Evolutionary conservation across 768 basidiomycete species (phyloP), one percentile per base, ranked within the genome.

Genomic region (Mycena maculata): DNA sequence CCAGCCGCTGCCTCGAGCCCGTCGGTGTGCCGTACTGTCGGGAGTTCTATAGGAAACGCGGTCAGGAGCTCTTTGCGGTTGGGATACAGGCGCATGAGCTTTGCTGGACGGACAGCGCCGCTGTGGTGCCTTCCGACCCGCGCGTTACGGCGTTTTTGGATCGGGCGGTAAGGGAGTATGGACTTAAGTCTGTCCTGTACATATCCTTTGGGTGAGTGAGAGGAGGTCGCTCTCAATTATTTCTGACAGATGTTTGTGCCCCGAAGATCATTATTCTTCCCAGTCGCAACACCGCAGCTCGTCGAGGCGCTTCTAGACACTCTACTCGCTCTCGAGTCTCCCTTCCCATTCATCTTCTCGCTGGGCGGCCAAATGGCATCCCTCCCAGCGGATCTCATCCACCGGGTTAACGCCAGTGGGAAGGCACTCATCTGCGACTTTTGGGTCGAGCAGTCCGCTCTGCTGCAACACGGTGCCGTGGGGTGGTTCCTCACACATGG

Each of bases 301-400:
- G 22, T 59, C 28, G 49, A 65, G 16, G 56, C 63, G 22, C 38
- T 65, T 16, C 2, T 65, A 6, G 47, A 52, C 23, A 65, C 57
- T 15, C 63, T 65, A 2, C 28, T 65, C 2, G 47, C n/a, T 3
- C 38, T 45, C 16, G 56, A 58, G 23, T 13, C 27, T 10, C 54
- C 63, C 1, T 65, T 65, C 39, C 63, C 63, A 4, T 65, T 65
- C 27, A 36, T 65, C 18, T 58, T 65, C 36, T 55, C 47, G 25
- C 63, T 65, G 1, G 50, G 41, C 4, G 42, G 28, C 2, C 22
- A 23, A 30, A 33, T 64, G 18, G 63, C 63, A 20, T 28, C 45
- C 2, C 63, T 65, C 28, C 41, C 63, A 23, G 16, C 38, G 10
- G 45, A 25, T 4, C 49, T 65, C 49, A 44, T 65, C 27, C 22